Percentiles rank a stretch among this genome's conserved stretches.
Evolutionary conservation across 2,329 filamentous ascomycete species (phyloP).

Genomic region (Juglanconis sp.): DNA sequence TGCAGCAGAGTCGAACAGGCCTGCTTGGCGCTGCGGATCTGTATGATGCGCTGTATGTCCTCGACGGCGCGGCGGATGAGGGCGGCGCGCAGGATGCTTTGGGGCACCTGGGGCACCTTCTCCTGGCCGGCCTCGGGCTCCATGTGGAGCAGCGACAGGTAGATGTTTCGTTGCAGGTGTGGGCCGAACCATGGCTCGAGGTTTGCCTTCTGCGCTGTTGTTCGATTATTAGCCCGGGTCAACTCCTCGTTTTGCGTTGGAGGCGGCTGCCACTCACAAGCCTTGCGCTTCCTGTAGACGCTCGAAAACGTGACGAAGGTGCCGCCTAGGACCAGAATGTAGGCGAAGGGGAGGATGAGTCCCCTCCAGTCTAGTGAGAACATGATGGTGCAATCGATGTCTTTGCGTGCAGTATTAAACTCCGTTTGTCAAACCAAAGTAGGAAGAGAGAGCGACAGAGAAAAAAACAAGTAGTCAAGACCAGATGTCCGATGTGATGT

Average conservation of each 20-base stretch:
- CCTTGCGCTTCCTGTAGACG: constrained; percentile 90
- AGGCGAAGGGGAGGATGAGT: constrained; percentile 82
- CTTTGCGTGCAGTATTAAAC: neutral
- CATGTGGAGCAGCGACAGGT: constrained; percentile 86
- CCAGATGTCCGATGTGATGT: neutral
- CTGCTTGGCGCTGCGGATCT: constrained; percentile 84
- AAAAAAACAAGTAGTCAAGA: neutral
- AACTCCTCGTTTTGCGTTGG: neutral
- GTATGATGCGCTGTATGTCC: constrained; percentile 87
- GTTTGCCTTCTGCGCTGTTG: constrained; percentile 70
- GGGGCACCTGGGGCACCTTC: constrained; percentile 69
- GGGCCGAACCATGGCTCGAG: constrained; percentile 92
- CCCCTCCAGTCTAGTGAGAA: constrained; percentile 73
- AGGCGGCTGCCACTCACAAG: constrained; percentile 50
- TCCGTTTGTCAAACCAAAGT: neutral
- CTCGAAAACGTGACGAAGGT: constrained; percentile 89
- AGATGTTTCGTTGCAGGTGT: constrained; percentile 90
- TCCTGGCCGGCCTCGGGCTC: constrained; percentile 59
- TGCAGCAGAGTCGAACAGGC: constrained; percentile 80
- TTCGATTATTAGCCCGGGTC: constrained; percentile 3
- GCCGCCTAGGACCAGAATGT: constrained; percentile 81
- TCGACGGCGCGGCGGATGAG: constrained; percentile 85
- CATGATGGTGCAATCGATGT: constrained; percentile 34
- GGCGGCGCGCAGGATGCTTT: constrained; percentile 82
- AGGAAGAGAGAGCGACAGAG: neutral